A percentile compares a stretch with the other conserved stretches of the same genome.
Evolutionary conservation across 176 grass and related monocot species (phyloP).

Genomic region (Rhynchospora breviuscula): DNA sequence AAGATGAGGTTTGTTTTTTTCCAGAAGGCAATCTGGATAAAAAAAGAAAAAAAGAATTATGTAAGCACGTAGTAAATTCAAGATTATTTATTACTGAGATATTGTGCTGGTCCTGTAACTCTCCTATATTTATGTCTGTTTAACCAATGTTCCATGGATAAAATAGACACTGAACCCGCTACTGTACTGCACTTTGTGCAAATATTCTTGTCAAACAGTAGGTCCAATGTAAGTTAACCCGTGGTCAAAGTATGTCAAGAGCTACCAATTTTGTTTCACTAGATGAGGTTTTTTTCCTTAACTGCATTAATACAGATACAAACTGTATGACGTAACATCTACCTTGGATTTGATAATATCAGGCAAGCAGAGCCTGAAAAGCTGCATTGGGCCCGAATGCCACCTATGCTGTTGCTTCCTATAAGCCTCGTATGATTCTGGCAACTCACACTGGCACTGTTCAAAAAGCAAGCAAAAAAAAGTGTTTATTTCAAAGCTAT

Average conservation of each 20-base stretch:
- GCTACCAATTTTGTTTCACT: not conserved
- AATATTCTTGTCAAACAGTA: not conserved
- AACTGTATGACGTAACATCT: not conserved
- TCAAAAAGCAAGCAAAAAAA: not conserved
- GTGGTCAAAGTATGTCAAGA: not conserved
- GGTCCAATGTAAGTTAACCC: not conserved
- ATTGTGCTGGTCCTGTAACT: not conserved
- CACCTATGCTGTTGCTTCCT: conserved; percentile 50
- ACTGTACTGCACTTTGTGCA: not conserved
- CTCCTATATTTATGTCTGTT: not conserved
- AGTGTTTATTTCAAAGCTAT: not conserved
- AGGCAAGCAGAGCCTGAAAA: conserved; percentile 51
- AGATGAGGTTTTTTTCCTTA: not conserved
- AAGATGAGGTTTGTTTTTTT: conserved; percentile 46
- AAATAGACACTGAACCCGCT: not conserved
- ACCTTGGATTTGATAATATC: conserved; percentile 47
- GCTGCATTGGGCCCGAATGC: conserved; percentile 53
- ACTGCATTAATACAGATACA: not conserved
- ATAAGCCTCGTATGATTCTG: conserved; percentile 49
- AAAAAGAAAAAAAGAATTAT: not conserved
- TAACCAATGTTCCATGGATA: not conserved
- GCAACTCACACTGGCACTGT: conserved; percentile 53
- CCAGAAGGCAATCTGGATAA: conserved; percentile 42
- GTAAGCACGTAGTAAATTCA: not conserved
- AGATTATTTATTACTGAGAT: not conserved